phyloP scores from a whole-genome alignment of 164 flowering plant species.

The Tetracentron sinense region DNA sequence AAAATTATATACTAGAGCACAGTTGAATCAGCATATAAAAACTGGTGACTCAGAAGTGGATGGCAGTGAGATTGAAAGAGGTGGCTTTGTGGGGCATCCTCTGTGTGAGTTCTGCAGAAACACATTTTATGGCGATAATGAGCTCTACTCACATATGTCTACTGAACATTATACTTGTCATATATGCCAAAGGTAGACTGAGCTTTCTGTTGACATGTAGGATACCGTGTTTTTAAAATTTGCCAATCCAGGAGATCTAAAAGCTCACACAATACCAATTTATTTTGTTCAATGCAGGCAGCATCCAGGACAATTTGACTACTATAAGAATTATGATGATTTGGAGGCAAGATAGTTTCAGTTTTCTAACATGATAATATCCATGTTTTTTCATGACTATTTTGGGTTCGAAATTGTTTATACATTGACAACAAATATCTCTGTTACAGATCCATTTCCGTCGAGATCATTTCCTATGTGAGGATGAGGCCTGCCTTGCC shows the following conservation, averaged over 20 bases:
- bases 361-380: background rate
- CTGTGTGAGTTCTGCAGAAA: constrained; percentile 78
- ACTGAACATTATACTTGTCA: constrained; percentile 93
- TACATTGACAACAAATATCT: background rate
- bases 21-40: constrained; percentile 71
- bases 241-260: background rate
- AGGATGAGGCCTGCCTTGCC: constrained; percentile 82
- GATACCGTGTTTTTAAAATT: background rate
- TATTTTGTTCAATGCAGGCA: constrained; percentile 47
- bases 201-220: background rate
- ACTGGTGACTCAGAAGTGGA: constrained; percentile 94
- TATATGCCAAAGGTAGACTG: constrained; percentile 79
- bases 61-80: constrained; percentile 90
- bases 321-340: constrained; percentile 84
- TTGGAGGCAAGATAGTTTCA: constrained; percentile 55
- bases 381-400: background rate
- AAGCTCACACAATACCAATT: background rate
- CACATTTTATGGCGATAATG: constrained; percentile 94
- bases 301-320: constrained; percentile 89
- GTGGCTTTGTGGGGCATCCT: constrained; percentile 92
- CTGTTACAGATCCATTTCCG: constrained; percentile 77
- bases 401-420: too few species aligned
- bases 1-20: constrained; percentile 77
- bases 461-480: constrained; percentile 80
- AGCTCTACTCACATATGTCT: constrained; percentile 82